Base-by-base conservation (phyloP, 768 basidiomycete genomes). In the Boletus reticulatus region DNA sequence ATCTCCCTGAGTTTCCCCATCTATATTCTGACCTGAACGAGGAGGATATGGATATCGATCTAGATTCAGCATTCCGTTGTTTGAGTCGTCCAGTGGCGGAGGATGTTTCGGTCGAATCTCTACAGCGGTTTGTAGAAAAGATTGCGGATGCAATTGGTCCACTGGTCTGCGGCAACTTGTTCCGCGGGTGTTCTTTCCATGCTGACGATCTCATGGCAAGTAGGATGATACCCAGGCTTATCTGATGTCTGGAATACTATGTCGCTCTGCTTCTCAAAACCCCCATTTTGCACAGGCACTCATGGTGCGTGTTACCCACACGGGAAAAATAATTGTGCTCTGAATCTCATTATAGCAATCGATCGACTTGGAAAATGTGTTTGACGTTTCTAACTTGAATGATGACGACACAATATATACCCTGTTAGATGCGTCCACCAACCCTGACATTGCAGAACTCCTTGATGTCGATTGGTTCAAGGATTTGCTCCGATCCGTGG, bases 1-100 rank as follows among this genome's bases (percentile, higher is more conserved):
- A 89, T 55, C 72, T 82, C 27, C 83, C 82, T 2, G 82, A 83
- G 12, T 92, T 91, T 62, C 89, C 90, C 0, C 81, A 85, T 65
- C 65, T 90, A 22, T 83, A 85, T 59, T 78, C 87, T 2, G 81
- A 89, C 64, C 66, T 91, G 32, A 77, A 77, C 24, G 75, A 73
- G n/a, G 73, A 75, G 16, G 64, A 75, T n/a, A 72, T 76, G 4
- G 79, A 82, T 34, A 77, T 83, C 50, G 82, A 85, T 63, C 67
- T 92, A 4, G 82, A 86, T 57, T 75, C 73, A 27, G 80, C 86
- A 4, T 78, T 82, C 48, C 73, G 79, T 41, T 71, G 78, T 32
- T 74, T 83, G 19, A 78, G 77, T 24, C 76, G 80, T 53, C 88
- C 89, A 10, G 76, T 90, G 0, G 73, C 78, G 3, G 87, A 88